Evolutionary conservation across 2,329 filamentous ascomycete genomes (phyloP), one percentile per base, ranked within the genome.

Genomic region (Penicillium rolfsii): DNA sequence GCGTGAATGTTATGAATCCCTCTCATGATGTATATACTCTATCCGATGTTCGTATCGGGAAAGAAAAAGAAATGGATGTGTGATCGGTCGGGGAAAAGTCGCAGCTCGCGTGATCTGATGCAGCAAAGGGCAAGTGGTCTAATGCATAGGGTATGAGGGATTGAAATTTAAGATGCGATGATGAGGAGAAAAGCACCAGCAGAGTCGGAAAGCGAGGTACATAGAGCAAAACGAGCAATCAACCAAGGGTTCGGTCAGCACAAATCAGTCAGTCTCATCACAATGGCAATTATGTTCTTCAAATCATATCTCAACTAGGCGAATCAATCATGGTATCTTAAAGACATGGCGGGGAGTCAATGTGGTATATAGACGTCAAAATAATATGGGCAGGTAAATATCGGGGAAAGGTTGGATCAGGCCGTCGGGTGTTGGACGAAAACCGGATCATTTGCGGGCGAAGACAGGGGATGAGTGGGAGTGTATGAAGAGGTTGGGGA

Each of bases 301-400:
- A 62, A 64, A 64, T 68, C 63, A 62, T 65, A 65, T 64, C 60
- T 64, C 55, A 61, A 55, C 55, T 57, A 56, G 52, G 45, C 57
- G 58, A 43, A 43, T 43, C 40, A 64, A 64, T 67, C 67, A 65
- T 69, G 67, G 67, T 69, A 68, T 70, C 66, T 68, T 67, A 59
- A 70, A 64, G 57, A 68, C 60, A 61, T 62, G 58, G 57, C 55
- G 49, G 41, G 59, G 63, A 12, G 48, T 50, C 28, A 35, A 50
- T 19, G 11, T 52, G 64, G 63, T 67, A 67, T 67, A 68, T 66
- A 58, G 52, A 69, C 66, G 61, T 65, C 52, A 67, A 61, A 57
- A 53, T 40, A 66, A 70, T 63, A 66, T 64, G 30, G 49, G 55
- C 63, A 64, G 19, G 40, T 40, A 54, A 63, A 63, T 14, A 46